Evolutionary conservation across 2,329 filamentous ascomycete genomes (phyloP).

Genomic region (Botrytis fabae): DNA sequence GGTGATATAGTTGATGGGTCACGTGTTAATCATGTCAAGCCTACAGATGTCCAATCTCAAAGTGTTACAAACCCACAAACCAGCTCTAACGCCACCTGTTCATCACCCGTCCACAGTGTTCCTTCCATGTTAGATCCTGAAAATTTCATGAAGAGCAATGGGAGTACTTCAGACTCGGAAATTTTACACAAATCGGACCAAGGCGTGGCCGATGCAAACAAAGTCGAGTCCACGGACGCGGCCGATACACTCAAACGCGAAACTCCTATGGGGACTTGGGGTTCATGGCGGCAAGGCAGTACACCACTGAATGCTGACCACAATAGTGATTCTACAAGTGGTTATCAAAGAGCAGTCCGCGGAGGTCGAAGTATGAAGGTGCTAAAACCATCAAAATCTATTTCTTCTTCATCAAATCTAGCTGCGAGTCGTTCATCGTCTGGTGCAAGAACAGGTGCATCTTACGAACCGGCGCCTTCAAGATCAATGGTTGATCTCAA

Average conservation of each 20-base stretch:
- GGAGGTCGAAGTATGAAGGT: slow-evolving; percentile 82
- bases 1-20: slow-evolving; percentile 24
- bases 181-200: slow-evolving; percentile 23
- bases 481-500: slow-evolving; percentile 51
- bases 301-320: slow-evolving; percentile 32
- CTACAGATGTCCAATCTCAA: slow-evolving; percentile 22
- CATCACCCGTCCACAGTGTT: slow-evolving; percentile 22
- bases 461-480: slow-evolving; percentile 52
- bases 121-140: slow-evolving; percentile 30
- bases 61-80: slow-evolving; percentile 28
- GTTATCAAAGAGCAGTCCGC: slow-evolving; percentile 68
- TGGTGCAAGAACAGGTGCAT: slow-evolving; percentile 51
- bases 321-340: slow-evolving; percentile 45
- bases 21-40: slow-evolving; percentile 24
- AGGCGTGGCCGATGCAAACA: slow-evolving; percentile 18
- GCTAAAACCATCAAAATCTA: slow-evolving; percentile 72
- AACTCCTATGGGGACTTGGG: slow-evolving; percentile 63
- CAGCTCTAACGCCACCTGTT: slow-evolving; percentile 26
- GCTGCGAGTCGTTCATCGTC: slow-evolving; percentile 41
- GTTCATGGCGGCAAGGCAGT: slow-evolving; percentile 65
- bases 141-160: slow-evolving; percentile 22
- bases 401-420: slow-evolving; percentile 49
- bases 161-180: slow-evolving; percentile 30
- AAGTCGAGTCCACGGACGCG: slow-evolving; percentile 25
- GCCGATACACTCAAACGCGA: slow-evolving; percentile 41